Evolutionary conservation across 2,329 filamentous ascomycete species (phyloP), one percentile per base, ranked within the genome.

Genomic region (Cladorrhinum sp.): DNA sequence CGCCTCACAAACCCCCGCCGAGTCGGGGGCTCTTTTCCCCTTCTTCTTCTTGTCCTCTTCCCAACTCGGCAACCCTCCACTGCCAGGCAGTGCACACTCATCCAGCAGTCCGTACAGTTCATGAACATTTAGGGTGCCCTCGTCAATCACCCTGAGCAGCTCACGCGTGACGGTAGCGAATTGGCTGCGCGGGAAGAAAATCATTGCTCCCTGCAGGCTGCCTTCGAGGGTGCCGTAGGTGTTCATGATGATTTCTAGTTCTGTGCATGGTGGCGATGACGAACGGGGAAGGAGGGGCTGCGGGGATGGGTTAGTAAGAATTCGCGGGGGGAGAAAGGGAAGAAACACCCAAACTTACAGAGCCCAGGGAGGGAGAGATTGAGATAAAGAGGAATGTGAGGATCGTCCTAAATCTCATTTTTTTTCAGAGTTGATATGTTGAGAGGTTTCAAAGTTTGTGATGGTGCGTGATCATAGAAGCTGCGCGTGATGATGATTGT

Each of bases 141-240:
- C 21, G 30, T 60, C 58, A 2, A 60, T 49, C 9, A 60, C n/a
- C 7, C 26, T 51, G 6, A 60, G 53, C 9, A 60, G 28, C 53
- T 57, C 16, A 2, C 53, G 24, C 18, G 54, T 39, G 2, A 57
- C 54, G 14, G 18, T 46, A 7, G 52, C 58, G 6, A 54, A 42
- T 24, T 55, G 33, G 14, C 42, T 57, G 6, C 49, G n/a, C 3
- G 53, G 58, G 21, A 60, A 48, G 5, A 60, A 46, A 42, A 60
- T 60, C 53, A 53, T 60, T 42, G 54, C 53, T 1, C 58, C 58
- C 30, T 57, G 53, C 1, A 60, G 53, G 7, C 39, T 56, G 3
- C 58, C 58, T 28, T 57, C 54, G 5, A 60, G 28, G 8, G 30
- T 53, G 24, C 58, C 58, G 46, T 57, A 60, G 42, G 39, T 54